These are phyloP conservation scores for Hypericum androsaemum DNA, from an alignment of 345 rosid species.

Conservation along the genomic window DNA sequence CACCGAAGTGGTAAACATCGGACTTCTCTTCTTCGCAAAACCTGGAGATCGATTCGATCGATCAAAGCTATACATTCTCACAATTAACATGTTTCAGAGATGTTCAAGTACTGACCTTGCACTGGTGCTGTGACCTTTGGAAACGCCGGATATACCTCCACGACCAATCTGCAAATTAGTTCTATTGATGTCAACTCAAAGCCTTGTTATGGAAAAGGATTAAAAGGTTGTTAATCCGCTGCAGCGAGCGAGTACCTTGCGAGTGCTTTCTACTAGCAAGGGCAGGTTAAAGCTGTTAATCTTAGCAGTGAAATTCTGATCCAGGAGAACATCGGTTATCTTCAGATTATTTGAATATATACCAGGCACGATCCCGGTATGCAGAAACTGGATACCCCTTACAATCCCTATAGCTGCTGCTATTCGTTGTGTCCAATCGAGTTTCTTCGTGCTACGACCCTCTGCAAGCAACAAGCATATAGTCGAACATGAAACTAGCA, in stretches of 20 bases:
- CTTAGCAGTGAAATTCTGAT: slow-evolving; percentile 66
- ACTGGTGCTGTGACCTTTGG: slow-evolving; percentile 25
- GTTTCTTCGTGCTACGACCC: slow-evolving; percentile 29
- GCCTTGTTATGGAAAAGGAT: background rate
- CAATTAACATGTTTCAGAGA: background rate
- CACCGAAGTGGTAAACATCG: slow-evolving; percentile 71
- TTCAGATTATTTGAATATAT: slow-evolving; percentile 69
- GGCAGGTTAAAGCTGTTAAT: slow-evolving; percentile 87
- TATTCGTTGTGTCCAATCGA: slow-evolving; percentile 75
- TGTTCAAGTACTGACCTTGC: slow-evolving; percentile 36
- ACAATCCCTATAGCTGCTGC: slow-evolving; percentile 81
- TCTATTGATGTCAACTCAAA: slow-evolving; percentile 4
- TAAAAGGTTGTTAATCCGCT: background rate
- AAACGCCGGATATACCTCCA: slow-evolving; percentile 30
- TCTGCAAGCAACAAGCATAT: slow-evolving; percentile 24
- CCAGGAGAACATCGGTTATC: slow-evolving; percentile 72
- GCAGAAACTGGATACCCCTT: slow-evolving; percentile 82
- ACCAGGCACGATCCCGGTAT: slow-evolving; percentile 82
- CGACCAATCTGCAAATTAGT: slow-evolving; percentile 40
- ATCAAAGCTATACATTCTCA: too few species aligned
- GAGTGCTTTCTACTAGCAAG: slow-evolving; percentile 47
- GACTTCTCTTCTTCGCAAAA: slow-evolving; percentile 36
- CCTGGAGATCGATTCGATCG: too few species aligned
- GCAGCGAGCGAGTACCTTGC: slow-evolving; percentile 35
- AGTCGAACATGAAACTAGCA: slow-evolving; percentile 9